Evolutionary conservation across 331 rosid species (phyloP).

Genomic region (Phaseolus coccineus): DNA sequence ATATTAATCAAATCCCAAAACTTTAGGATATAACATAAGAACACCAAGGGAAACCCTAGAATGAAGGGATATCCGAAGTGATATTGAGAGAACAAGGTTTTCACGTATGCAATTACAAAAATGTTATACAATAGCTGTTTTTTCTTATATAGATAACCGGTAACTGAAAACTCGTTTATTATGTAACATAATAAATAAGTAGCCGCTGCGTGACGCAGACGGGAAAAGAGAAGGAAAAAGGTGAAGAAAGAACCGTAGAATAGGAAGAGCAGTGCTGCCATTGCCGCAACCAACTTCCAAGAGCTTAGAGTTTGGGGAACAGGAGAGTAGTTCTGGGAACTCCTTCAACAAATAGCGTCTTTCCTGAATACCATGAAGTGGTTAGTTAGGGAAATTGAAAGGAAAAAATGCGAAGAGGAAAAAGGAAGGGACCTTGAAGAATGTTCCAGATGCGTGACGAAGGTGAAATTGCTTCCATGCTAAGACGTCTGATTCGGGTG

Average conservation of each 20-base stretch:
- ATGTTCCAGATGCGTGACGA: conserved; percentile 81
- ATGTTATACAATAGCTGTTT: too few relatives aligned
- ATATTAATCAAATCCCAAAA: too few relatives aligned
- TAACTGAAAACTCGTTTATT: too few relatives aligned
- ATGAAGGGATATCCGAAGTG: too few relatives aligned
- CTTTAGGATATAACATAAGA: too few relatives aligned
- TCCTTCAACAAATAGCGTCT: conserved; percentile 89
- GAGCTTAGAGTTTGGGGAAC: conserved; percentile 57
- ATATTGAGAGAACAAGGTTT: too few relatives aligned
- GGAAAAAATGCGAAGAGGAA: neutral
- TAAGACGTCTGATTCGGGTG: conserved; percentile 51
- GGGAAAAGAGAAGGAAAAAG: neutral
- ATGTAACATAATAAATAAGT: too few relatives aligned
- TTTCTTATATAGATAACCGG: too few relatives aligned
- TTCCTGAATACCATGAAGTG: conserved; percentile 56
- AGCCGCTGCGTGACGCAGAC: too few relatives aligned
- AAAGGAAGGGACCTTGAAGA: conserved; percentile 66
- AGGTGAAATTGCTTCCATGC: conserved; percentile 76
- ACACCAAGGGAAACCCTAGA: too few relatives aligned
- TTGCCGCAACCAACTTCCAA: conserved; percentile 96
- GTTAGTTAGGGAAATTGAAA: neutral
- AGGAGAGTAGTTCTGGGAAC: conserved; percentile 73
- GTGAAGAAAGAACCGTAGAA: conserved; percentile 64
- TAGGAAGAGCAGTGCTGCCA: conserved; percentile 87
- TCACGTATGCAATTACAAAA: too few relatives aligned